A percentile compares a stretch with the other conserved stretches of the same genome.
These are phyloP conservation scores for Raphanus sativus DNA, from an alignment of 345 rosid species.

Conservation along the genomic window DNA sequence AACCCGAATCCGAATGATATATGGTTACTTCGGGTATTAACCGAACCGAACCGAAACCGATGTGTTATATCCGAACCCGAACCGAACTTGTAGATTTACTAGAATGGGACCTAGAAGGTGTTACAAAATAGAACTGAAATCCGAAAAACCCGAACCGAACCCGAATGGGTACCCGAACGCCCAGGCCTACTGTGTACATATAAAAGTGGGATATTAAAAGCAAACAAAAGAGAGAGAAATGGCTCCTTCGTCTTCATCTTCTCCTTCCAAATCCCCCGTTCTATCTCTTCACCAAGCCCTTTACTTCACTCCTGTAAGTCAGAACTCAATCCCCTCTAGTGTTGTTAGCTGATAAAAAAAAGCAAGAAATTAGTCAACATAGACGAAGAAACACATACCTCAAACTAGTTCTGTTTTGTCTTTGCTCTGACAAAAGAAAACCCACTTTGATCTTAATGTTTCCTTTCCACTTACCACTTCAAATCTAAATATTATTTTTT, in stretches of 20 bases:
- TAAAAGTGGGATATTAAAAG: conserved; percentile 25
- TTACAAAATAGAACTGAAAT: no score
- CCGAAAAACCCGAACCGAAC: no score
- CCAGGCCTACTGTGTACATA: conserved; percentile 17
- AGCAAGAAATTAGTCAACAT: background rate
- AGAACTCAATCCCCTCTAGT: background rate
- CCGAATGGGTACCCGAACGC: no score
- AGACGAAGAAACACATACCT: conserved; percentile 5
- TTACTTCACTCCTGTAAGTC: conserved; percentile 77
- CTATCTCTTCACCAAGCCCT: conserved; percentile 53
- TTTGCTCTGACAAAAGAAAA: background rate
- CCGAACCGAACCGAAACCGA: no score
- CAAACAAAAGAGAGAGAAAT: conserved; percentile 33
- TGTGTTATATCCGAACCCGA: no score
- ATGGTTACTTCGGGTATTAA: no score
- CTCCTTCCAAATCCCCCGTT: conserved; percentile 62
- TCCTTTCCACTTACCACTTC: no score
- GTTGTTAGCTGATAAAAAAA: conserved; percentile 7
- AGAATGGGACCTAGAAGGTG: no score
- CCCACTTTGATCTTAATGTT: conserved; percentile 15
- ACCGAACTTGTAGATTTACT: no score
- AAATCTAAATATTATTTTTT: no score
- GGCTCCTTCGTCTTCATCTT: conserved; percentile 67
- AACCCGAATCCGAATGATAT: no score
- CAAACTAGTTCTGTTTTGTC: conserved; percentile 16